A percentile compares a stretch with the other conserved stretches of the same genome.
Evolutionary conservation across 2,329 filamentous ascomycete species (phyloP).

Genomic region (Beauveria pseudobassiana): DNA sequence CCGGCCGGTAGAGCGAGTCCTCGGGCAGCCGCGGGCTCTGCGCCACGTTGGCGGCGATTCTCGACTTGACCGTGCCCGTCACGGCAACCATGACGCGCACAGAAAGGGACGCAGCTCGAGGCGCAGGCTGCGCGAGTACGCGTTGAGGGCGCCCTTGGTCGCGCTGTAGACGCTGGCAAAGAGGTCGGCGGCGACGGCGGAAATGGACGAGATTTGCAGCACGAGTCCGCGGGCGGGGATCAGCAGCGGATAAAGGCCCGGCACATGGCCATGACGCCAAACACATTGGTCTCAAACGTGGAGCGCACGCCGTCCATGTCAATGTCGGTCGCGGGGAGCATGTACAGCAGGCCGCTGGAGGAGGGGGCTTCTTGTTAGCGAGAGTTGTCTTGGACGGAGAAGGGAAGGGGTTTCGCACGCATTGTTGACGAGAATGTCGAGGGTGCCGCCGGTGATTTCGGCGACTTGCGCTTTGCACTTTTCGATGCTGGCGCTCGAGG

Average conservation of each 20-base stretch:
- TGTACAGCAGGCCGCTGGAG: slow-evolving; percentile 41
- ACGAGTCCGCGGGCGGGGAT: slow-evolving; percentile 44
- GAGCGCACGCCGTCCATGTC: slow-evolving; percentile 43
- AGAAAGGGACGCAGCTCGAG: slow-evolving; percentile 46
- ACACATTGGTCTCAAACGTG: slow-evolving; percentile 51
- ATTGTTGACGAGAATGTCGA: slow-evolving; percentile 55
- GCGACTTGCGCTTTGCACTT: slow-evolving; percentile 38
- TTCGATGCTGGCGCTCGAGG: slow-evolving; percentile 41
- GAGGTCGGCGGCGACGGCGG: slow-evolving; percentile 42
- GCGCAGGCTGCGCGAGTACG: slow-evolving; percentile 46
- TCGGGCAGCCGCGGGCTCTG: slow-evolving; percentile 30
- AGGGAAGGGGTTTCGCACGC: slow-evolving; percentile 31
- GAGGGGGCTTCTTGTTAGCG: background rate
- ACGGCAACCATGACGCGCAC: slow-evolving; percentile 52
- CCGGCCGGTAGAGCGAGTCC: slow-evolving; percentile 39
- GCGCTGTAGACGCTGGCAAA: slow-evolving; percentile 48
- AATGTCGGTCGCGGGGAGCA: slow-evolving; percentile 44
- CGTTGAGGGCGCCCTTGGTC: slow-evolving; percentile 46
- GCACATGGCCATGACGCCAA: slow-evolving; percentile 49
- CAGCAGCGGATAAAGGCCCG: slow-evolving; percentile 41
- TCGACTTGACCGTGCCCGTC: slow-evolving; percentile 45
- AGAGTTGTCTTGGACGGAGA: too few species aligned
- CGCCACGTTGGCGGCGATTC: slow-evolving; percentile 36
- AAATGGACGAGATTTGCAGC: slow-evolving; percentile 47
- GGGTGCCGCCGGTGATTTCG: slow-evolving; percentile 41